Evolutionary conservation across 2,329 filamentous ascomycete species (phyloP).

Genomic region (Calonectria montana): DNA sequence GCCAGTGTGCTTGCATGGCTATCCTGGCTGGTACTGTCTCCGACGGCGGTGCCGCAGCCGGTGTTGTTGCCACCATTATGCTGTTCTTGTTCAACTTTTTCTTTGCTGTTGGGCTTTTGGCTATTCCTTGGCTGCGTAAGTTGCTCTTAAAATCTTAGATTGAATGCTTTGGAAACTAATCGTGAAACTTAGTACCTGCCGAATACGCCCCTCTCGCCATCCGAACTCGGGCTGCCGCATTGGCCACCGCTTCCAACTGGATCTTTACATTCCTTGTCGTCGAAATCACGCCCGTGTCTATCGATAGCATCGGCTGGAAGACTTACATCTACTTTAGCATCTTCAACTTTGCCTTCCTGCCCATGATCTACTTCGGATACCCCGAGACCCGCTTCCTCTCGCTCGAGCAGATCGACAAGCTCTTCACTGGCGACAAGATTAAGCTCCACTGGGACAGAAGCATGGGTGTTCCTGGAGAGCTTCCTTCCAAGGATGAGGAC

Average conservation of each 20-base stretch:
- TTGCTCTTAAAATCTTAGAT: neutral
- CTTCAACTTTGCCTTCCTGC: constrained; percentile 53
- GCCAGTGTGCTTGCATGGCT: constrained; percentile 57
- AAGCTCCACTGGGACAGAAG: constrained; percentile 46
- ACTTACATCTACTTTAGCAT: constrained; percentile 53
- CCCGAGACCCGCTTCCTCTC: constrained; percentile 60
- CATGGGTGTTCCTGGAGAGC: constrained; percentile 47
- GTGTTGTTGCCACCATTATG: constrained; percentile 57
- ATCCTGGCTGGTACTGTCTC: constrained; percentile 57
- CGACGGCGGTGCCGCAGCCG: constrained; percentile 49
- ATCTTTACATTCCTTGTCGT: constrained; percentile 52
- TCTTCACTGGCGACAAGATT: constrained; percentile 49
- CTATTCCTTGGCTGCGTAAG: constrained; percentile 51
- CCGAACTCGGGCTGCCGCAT: constrained; percentile 51
- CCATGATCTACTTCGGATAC: constrained; percentile 60
- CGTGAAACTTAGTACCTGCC: constrained; percentile 47
- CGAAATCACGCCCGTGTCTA: constrained; percentile 52
- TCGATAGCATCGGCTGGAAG: constrained; percentile 50
- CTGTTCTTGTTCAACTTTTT: constrained; percentile 57
- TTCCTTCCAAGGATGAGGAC: constrained; percentile 27
- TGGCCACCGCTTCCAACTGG: constrained; percentile 54
- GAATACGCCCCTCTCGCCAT: constrained; percentile 56
- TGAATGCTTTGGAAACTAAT: constrained; percentile 11
- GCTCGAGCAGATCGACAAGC: constrained; percentile 61
- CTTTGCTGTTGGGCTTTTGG: constrained; percentile 54